phyloP scores from a whole-genome alignment of 1,139 yeast species.

The Diutina rugosa region DNA sequence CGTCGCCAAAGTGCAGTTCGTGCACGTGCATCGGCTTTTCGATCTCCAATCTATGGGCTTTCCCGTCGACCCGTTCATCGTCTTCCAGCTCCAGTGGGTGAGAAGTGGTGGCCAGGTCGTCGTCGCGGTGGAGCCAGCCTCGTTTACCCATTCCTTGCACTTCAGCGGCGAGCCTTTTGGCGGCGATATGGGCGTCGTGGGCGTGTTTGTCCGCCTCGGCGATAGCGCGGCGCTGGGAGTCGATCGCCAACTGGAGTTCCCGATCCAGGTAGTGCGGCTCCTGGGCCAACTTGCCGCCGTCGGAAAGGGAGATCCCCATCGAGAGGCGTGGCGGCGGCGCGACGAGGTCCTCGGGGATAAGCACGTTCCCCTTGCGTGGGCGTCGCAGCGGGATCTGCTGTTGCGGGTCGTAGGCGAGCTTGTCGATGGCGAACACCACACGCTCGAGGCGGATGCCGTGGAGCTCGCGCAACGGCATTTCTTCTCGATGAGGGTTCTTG shows the following conservation, averaged over 20 bases:
- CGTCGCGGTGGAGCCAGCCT: slow-evolving; percentile 1
- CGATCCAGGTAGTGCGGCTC: slow-evolving; percentile 32
- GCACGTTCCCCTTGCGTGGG: slow-evolving; percentile 70
- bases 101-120: not conserved
- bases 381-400: slow-evolving; percentile 88
- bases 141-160: slow-evolving; percentile 29
- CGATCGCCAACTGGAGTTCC: slow-evolving; percentile 42
- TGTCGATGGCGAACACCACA: slow-evolving; percentile 66
- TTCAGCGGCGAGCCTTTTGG: slow-evolving; percentile 54
- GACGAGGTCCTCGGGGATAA: slow-evolving; percentile 57
- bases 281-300: slow-evolving; percentile 11
- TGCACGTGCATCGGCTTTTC: slow-evolving; percentile 58
- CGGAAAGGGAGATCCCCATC: slow-evolving; percentile 42
- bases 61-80: slow-evolving; percentile 10
- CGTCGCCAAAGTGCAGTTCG: slow-evolving; percentile 42
- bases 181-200: slow-evolving; percentile 61
- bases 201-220: slow-evolving; percentile 61
- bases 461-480: slow-evolving; percentile 9
- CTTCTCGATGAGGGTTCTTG: slow-evolving; percentile 32
- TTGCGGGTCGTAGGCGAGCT: slow-evolving; percentile 71
- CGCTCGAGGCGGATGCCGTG: slow-evolving; percentile 32
- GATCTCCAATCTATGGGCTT: slow-evolving; percentile 16
- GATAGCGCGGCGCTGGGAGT: slow-evolving; percentile 39
- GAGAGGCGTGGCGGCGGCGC: slow-evolving; percentile 54
- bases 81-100: slow-evolving; percentile 8